Percentiles rank a stretch among this genome's conserved stretches.
These are phyloP conservation scores for Lipomyces yamadae DNA, from an alignment of 805 yeast species.

Conservation along the genomic window DNA sequence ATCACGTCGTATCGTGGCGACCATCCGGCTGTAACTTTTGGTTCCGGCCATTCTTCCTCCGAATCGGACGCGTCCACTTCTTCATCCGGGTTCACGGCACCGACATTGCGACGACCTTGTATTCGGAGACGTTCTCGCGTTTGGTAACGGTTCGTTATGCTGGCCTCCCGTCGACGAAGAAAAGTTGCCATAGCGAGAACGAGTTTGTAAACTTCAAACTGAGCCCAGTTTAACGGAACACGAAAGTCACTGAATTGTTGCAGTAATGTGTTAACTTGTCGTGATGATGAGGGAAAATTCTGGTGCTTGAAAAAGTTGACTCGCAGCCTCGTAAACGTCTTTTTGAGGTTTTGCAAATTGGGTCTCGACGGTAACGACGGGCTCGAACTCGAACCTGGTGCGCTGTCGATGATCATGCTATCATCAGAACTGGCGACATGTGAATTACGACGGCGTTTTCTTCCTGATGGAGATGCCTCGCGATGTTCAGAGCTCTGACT, in stretches of 20 bases:
- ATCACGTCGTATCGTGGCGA: slow-evolving; percentile 27
- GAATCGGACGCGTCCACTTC: slow-evolving; percentile 1
- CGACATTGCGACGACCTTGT: background rate
- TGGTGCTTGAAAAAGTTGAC: slow-evolving; percentile 3
- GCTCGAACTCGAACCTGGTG: background rate
- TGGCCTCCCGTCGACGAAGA: slow-evolving; percentile 8
- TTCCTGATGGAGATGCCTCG: background rate
- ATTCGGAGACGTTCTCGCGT: background rate
- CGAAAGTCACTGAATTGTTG: background rate
- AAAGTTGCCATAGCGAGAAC: slow-evolving; percentile 9
- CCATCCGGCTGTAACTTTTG: slow-evolving; percentile 20
- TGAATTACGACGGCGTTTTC: slow-evolving; percentile 3
- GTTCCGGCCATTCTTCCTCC: background rate
- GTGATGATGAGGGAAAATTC: background rate
- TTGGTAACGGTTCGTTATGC: slow-evolving; percentile 1
- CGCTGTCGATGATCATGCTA: background rate
- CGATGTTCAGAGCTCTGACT: background rate
- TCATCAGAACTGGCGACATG: background rate
- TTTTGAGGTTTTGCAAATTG: background rate
- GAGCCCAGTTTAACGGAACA: slow-evolving; percentile 16
- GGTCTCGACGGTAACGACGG: background rate
- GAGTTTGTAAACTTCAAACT: slow-evolving; percentile 15
- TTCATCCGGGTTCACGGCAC: background rate
- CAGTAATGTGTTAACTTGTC: background rate
- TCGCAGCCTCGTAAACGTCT: background rate